Base-by-base conservation (phyloP, 2,329 filamentous ascomycete species). In the Drechslera avenae region DNA sequence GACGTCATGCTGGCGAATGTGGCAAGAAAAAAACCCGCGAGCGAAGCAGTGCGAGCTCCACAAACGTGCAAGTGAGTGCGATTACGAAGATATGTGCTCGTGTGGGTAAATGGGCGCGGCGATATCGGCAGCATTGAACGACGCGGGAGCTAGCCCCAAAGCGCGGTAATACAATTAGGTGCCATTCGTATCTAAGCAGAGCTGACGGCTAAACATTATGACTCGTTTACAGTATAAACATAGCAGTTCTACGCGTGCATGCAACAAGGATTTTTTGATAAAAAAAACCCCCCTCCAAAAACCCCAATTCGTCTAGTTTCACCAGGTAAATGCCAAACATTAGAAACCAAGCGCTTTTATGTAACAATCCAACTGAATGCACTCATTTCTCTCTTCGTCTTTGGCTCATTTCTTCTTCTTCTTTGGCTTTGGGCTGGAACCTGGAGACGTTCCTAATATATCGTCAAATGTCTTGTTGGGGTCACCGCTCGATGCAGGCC, bases 1-100 rank as follows among this genome's bases (percentile, higher is more conserved):
- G 83, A 78, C 34, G 84, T 85, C 84, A 87, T 86, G 10, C 40
- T 53, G 43, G 30, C 14, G 9, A 7, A 26, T 19, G 4, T 18
- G 16, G 43, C 13, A 10, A 4, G 33, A 21, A 31, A 18, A 18
- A 36, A 41, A 32, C 10, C 17, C 33, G 49, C 44, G 36, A 46
- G 19, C 10, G 40, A 43, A 54, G 45, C 34, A 44, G 34, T 32
- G 17, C 18, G 42, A 41, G 40, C 45, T 39, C 36, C 41, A 39
- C 42, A 16, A 34, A 39, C 46, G 17, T 48, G 28, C 34, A 26
- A 31, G 30, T 39, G 26, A 8, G 10, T 28, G 26, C 26, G 26
- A 28, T 51, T 33, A 23, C 28, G 17, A 21, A 12, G 35, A n/a
- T 42, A 16, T 26, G 36, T 50, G 50, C 32, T 53, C 45, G 52